Percentiles rank a stretch among this genome's conserved stretches.
These are phyloP conservation scores for Venturia nashicola DNA, from an alignment of 2,329 filamentous ascomycete species.

Conservation along the genomic window DNA sequence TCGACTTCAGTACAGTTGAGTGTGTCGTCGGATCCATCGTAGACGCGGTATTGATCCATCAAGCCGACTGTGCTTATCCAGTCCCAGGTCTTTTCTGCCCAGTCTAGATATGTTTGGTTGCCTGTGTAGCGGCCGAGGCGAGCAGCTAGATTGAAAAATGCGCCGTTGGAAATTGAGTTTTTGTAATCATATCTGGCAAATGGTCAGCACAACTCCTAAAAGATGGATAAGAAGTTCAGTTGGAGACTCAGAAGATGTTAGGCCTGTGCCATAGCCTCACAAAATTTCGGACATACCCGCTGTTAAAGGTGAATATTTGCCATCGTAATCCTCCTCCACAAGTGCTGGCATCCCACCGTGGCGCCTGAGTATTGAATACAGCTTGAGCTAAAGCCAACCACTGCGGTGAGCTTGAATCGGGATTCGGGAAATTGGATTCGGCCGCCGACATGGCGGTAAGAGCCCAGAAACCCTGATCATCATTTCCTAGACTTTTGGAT, in stretches of 20 bases:
- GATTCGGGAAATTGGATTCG: slow-evolving; percentile 35
- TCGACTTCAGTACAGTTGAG: slow-evolving; percentile 35
- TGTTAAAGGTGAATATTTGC: slow-evolving; percentile 34
- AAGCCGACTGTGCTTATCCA: slow-evolving; percentile 37
- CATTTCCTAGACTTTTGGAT: slow-evolving; percentile 41
- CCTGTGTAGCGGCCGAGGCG: slow-evolving; percentile 24
- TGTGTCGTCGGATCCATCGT: slow-evolving; percentile 31
- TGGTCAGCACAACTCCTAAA: slow-evolving; percentile 28
- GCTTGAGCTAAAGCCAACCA: slow-evolving; percentile 20
- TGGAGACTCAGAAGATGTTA: slow-evolving; percentile 23
- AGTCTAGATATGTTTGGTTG: slow-evolving; percentile 48
- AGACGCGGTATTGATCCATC: slow-evolving; percentile 36
- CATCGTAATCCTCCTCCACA: slow-evolving; percentile 26
- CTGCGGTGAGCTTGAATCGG: slow-evolving; percentile 19
- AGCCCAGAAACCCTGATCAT: slow-evolving; percentile 47
- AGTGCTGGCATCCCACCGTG: slow-evolving; percentile 23
- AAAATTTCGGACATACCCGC: slow-evolving; percentile 25
- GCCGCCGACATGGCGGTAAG: slow-evolving; percentile 44
- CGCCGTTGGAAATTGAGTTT: slow-evolving; percentile 36
- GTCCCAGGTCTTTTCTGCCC: slow-evolving; percentile 35
- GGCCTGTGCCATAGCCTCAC: slow-evolving; percentile 21
- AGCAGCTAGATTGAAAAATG: slow-evolving; percentile 38
- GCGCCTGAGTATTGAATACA: slow-evolving; percentile 27
- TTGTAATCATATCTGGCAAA: slow-evolving; percentile 25
- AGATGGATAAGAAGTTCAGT: slow-evolving; percentile 30